Percentiles rank a stretch among this genome's conserved stretches.
phyloP scores from a whole-genome alignment of 768 basidiomycete genomes.

The Suillus clintonianus region DNA sequence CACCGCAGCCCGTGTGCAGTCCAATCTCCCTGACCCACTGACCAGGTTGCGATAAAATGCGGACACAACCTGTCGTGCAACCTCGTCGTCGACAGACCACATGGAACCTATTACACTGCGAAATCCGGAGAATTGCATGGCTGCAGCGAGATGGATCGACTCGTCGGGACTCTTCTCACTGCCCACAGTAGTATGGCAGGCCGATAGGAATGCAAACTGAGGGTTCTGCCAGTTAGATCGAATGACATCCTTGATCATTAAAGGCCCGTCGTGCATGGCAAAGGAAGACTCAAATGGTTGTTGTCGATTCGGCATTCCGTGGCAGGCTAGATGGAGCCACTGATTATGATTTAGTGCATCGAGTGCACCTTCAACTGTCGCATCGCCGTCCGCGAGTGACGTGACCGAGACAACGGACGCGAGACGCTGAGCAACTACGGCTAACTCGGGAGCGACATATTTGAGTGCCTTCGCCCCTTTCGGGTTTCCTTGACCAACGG shows the following conservation, averaged over 20 bases:
- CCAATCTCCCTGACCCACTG: neutral
- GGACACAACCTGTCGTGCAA: constrained; percentile 6
- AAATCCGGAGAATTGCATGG: constrained; percentile 21
- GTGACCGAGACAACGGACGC: neutral
- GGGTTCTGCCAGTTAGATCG: constrained; percentile 8
- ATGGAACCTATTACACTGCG: constrained; percentile 22
- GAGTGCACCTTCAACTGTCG: constrained; percentile 3
- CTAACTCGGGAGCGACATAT: too few species aligned
- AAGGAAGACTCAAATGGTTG: constrained; percentile 18
- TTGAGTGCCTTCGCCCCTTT: too few species aligned
- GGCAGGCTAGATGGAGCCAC: constrained; percentile 24
- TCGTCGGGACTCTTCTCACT: constrained; percentile 18
- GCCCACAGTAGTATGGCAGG: constrained; percentile 24
- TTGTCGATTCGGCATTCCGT: constrained; percentile 12
- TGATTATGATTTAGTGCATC: constrained; percentile 1
- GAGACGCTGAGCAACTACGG: too few species aligned
- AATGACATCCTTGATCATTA: constrained; percentile 12
- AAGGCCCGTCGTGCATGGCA: constrained; percentile 10
- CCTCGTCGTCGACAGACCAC: constrained; percentile 21
- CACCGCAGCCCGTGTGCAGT: neutral
- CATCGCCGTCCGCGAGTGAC: neutral
- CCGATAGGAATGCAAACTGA: constrained; percentile 23
- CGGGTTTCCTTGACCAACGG: too few species aligned
- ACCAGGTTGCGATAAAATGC: neutral
- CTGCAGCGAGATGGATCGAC: constrained; percentile 22